Conservation (phyloP, 768 basidiomycete genomes). For the Amanita exitialis region DNA sequence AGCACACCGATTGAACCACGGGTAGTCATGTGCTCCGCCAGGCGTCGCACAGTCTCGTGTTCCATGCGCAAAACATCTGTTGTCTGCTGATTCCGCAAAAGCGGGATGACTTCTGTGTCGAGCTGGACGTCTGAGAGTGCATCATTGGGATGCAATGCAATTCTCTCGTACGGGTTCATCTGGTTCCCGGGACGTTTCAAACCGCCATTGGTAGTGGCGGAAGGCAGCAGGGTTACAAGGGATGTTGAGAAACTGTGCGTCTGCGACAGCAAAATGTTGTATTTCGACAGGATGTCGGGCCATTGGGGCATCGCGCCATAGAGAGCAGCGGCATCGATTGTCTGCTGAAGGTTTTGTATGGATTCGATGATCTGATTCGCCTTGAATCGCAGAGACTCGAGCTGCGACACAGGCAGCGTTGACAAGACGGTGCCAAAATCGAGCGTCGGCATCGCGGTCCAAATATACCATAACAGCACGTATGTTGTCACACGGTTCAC, state of each 20-base stretch:
- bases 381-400: slow-evolving; percentile 72
- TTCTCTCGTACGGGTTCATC: slow-evolving; percentile 47
- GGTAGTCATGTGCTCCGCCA: slow-evolving; percentile 57
- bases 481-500: slow-evolving; percentile 1
- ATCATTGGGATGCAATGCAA: slow-evolving; percentile 56
- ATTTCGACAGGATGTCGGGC: slow-evolving; percentile 83
- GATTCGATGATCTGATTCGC: slow-evolving; percentile 74
- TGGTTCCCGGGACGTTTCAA: slow-evolving; percentile 10
- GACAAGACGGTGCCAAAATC: slow-evolving; percentile 13
- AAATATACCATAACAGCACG: background rate
- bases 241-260: slow-evolving; percentile 68
- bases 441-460: background rate
- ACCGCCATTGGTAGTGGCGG: slow-evolving; percentile 6
- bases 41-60: slow-evolving; percentile 59
- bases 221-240: slow-evolving; percentile 32
- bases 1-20: slow-evolving; percentile 45
- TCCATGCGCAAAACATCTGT: slow-evolving; percentile 65
- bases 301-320: slow-evolving; percentile 62
- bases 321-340: slow-evolving; percentile 48
- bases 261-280: slow-evolving; percentile 76
- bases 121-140: slow-evolving; percentile 55
- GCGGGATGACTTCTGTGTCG: slow-evolving; percentile 63
- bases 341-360: slow-evolving; percentile 52
- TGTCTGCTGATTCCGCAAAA: slow-evolving; percentile 74
- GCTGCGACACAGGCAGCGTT: slow-evolving; percentile 49